Base-by-base conservation (phyloP, 1,284 basidiomycete species). In the Tetrapyrgos nigripes region DNA sequence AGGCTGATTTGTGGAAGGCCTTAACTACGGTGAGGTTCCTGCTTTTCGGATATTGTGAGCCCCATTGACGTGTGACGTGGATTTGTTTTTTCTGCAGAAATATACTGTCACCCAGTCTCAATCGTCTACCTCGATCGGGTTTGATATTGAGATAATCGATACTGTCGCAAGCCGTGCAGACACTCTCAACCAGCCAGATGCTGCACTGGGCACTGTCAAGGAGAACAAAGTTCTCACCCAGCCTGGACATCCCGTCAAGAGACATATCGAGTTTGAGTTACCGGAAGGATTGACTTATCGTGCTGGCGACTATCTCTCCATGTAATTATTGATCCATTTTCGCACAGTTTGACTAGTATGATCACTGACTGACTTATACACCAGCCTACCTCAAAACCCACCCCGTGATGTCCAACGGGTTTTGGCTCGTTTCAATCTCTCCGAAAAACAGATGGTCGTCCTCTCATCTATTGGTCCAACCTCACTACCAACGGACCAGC, bases 261-360 rank as follows among this genome's bases (percentile, higher is more conserved):
- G 77, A 52, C 80, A 80, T 57, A 76, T 83, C 28, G 79, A 77
- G 48, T 74, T 83, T 58, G 68, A 75, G 61, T 70, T 82, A 6
- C 81, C 81, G 1, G 71, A 77, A 40, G 74, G 71, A 17, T 67
- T 71, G 61, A 73, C 70, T 3, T 78, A 76, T 61, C 67, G 74
- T 44, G 72, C 80, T 5, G 82, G 82, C 17, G 82, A 84, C 65
- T 83, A 84, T 63, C 72, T 83, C 23, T 76, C 78, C 1, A 76
- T 84, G 78, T 79, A 40, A n/a, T 11, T 40, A n/a, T n/a, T n/a
- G n/a, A 73, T 33, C n/a, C 27, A 27, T 29, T 49, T 29, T n/a
- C 3, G 26, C 27, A 8, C 8, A 33, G 31, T 8, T 33, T 33
- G 31, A 14, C 14, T 33, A 8, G n/a, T n/a, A n/a, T n/a, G n/a